Percentiles rank a stretch among this genome's conserved stretches.
phyloP scores from a whole-genome alignment of 352 stramenopile species.

The Globisporangium emineosum region DNA sequence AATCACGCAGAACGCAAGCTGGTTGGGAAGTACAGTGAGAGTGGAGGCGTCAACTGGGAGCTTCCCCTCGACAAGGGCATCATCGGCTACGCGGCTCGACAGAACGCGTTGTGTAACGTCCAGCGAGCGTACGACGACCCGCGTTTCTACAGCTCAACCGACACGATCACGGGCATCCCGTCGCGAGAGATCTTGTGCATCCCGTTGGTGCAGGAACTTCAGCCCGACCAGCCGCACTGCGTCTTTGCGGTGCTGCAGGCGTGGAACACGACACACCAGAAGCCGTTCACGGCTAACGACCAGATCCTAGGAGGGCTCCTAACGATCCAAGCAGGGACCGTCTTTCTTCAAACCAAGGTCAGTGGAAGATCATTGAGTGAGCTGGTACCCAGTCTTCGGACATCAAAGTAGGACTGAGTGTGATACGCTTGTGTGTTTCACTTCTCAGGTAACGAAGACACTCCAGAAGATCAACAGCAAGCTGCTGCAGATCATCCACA shows the following conservation, averaged over 20 bases:
- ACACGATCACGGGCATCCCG: constrained; percentile 56
- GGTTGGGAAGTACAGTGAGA: constrained; percentile 34
- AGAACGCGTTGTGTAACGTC: constrained; percentile 63
- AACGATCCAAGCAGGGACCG: constrained; percentile 52
- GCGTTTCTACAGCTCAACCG: constrained; percentile 72
- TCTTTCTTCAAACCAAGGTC: constrained; percentile 45
- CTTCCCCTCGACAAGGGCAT: constrained; percentile 74
- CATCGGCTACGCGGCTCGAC: constrained; percentile 41
- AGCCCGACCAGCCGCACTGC: constrained; percentile 26
- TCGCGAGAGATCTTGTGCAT: constrained; percentile 67
- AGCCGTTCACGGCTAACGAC: constrained; percentile 71
- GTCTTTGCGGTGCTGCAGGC: constrained; percentile 63
- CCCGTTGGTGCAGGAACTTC: constrained; percentile 57
- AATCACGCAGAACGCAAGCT: constrained; percentile 41
- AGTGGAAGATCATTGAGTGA: background rate
- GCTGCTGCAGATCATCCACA: constrained; percentile 48
- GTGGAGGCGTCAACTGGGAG: constrained; percentile 46
- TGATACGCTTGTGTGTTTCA: background rate
- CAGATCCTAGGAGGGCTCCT: constrained; percentile 62
- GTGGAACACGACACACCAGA: constrained; percentile 73
- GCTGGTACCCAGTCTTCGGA: too few relatives aligned
- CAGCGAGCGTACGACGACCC: constrained; percentile 66
- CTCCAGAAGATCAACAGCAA: constrained; percentile 61
- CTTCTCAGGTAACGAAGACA: constrained; percentile 25
- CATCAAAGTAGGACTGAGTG: background rate